Evolutionary conservation across 345 rosid genomes (phyloP), one percentile per base, ranked within the genome.

Genomic region (Mangifera indica): DNA sequence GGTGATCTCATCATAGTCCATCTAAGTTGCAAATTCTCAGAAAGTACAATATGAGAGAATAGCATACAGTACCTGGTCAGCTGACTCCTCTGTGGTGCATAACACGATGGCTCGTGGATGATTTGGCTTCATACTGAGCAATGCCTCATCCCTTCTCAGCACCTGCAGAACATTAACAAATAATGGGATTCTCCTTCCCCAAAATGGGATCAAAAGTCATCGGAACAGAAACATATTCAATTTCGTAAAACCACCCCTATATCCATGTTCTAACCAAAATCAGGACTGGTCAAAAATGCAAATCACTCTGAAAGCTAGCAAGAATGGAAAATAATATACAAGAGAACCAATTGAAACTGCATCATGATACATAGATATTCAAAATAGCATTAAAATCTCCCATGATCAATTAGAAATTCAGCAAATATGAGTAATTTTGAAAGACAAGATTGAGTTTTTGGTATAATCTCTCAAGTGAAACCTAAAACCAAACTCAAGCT

Each of bases 61-160:
- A 22, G 37, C 14, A 58, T 49, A 68, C 71, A 12, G 52, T 12
- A 89, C 91, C 91, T 89, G 83, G 74, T 89, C 90, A 17, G 81
- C 82, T 17, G 75, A 84, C 81, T 87, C 91, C 45, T 88, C 86
- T 3, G 94, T 85, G 56, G 83, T 78, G 72, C 88, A 85, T 54
- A 87, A 80, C 48, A 89, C 90, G 54, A 89, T 72, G 53, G 90
- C 94, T 72, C 90, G 86, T 53, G 90, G 91, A 63, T 84, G 87
- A 75, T 83, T 78, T 22, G 90, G 90, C 82, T 78, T 89, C 90
- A 73, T 72, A 15, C 84, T 84, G 11, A 77, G 20, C 74, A 75
- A 52, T 60, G 75, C 81, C 65, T 84, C 87, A 52, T 85, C 94
- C 60, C 61, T 79, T 67, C 89, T 87, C 73, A 89, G 71, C 78